Percentiles rank a stretch among this genome's conserved stretches.
Evolutionary conservation across 257 asterid species (phyloP).

Genomic region (Vinca minor): DNA sequence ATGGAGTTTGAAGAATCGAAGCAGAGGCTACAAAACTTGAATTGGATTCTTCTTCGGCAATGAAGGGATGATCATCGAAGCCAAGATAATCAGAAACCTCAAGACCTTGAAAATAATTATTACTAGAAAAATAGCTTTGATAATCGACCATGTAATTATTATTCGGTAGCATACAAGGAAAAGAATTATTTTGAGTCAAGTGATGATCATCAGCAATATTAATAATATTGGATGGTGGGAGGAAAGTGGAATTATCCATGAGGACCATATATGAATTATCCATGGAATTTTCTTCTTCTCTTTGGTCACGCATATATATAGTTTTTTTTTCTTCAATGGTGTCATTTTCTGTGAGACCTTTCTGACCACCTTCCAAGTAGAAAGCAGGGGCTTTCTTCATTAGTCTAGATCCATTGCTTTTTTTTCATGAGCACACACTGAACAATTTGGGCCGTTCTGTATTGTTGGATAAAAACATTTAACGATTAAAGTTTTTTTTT

Average conservation of each 20-base stretch:
- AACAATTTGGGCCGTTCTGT: too few relatives aligned
- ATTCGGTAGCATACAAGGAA: background rate
- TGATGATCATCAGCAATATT: background rate
- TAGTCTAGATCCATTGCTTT: background rate
- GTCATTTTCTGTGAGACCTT: constrained; percentile 16
- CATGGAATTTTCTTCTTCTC: too few relatives aligned
- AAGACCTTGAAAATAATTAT: constrained; percentile 8
- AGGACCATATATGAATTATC: too few relatives aligned
- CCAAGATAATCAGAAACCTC: constrained; percentile 7
- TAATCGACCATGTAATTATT: background rate
- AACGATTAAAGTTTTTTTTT: too few relatives aligned
- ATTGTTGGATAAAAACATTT: too few relatives aligned
- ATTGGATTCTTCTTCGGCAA: constrained; percentile 8
- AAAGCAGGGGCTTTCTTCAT: constrained; percentile 13
- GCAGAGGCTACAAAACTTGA: constrained; percentile 3
- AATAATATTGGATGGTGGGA: background rate
- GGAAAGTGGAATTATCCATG: constrained; percentile 15
- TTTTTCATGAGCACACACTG: background rate
- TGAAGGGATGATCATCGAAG: constrained; percentile 2
- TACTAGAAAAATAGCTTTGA: background rate
- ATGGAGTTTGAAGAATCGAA: constrained; percentile 1
- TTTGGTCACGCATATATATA: background rate
- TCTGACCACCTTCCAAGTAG: constrained; percentile 22
- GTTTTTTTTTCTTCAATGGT: too few relatives aligned
- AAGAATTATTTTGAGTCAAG: constrained; percentile 5